Conservation (phyloP, 257 asterid genomes). For the Solanum verrucosum region DNA sequence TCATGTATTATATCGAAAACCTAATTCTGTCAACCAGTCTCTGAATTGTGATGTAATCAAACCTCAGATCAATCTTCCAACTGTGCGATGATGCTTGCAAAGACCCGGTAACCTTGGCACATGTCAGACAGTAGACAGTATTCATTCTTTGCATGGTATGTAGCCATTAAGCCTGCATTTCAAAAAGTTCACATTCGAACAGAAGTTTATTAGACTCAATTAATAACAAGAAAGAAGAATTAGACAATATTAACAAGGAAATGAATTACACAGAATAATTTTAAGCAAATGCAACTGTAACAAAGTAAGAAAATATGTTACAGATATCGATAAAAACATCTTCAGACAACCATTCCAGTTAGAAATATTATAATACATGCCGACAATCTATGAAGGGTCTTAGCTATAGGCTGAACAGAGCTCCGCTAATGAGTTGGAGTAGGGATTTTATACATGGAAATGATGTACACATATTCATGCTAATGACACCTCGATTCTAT, state of each 20-base stretch:
- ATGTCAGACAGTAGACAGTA: slow-evolving; percentile 89
- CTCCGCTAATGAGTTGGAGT: neutral
- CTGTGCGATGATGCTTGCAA: slow-evolving; percentile 64
- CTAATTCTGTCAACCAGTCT: neutral
- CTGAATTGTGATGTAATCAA: neutral
- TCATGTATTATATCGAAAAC: neutral
- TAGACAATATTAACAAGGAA: neutral
- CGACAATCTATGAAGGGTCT: neutral
- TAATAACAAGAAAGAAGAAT: neutral
- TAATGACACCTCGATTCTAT: neutral
- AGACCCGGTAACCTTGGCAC: slow-evolving; percentile 85
- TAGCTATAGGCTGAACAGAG: neutral
- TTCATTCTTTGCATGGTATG: slow-evolving; percentile 95
- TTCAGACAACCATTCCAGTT: neutral
- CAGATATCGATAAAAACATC: neutral
- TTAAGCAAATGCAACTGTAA: neutral
- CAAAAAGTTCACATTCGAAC: neutral
- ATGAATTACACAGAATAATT: neutral
- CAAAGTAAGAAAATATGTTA: neutral
- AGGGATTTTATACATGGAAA: neutral
- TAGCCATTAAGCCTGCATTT: slow-evolving; percentile 84
- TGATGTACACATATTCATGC: neutral
- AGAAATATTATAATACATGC: neutral
- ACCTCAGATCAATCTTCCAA: slow-evolving; percentile 43
- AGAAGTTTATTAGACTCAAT: neutral